A percentile compares a stretch with the other conserved stretches of the same genome.
These are phyloP conservation scores for Tilletia caries DNA, from an alignment of 1,284 basidiomycete genomes.

Conservation along the genomic window DNA sequence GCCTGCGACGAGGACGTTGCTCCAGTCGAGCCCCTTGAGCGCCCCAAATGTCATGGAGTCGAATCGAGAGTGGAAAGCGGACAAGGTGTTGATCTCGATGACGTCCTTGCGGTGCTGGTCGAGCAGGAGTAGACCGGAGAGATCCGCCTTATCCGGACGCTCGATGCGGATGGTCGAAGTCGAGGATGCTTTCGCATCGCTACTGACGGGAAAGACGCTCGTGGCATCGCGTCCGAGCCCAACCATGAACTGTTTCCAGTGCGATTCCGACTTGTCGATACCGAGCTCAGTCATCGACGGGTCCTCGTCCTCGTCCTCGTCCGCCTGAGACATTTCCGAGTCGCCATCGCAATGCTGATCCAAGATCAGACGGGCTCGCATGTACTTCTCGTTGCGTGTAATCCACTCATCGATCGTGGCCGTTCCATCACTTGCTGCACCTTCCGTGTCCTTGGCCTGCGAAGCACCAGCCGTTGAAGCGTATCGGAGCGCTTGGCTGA, in stretches of 20 bases:
- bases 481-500: neutral
- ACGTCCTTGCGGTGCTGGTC: constrained; percentile 9
- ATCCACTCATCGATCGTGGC: constrained; percentile 10
- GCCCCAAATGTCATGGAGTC: constrained; percentile 1
- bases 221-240: constrained; percentile 12
- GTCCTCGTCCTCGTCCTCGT: neutral
- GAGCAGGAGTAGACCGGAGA: constrained; percentile 12
- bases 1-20: constrained; percentile 12
- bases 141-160: constrained; percentile 11
- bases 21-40: constrained; percentile 16
- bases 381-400: constrained; percentile 15
- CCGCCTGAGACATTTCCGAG: neutral
- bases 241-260: constrained; percentile 16
- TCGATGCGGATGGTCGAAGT: neutral
- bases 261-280: neutral
- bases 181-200: neutral
- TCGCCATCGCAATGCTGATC: constrained; percentile 2
- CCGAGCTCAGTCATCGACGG: neutral
- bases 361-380: constrained; percentile 15
- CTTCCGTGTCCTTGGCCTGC: neutral
- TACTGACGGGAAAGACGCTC: neutral
- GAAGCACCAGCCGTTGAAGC: neutral
- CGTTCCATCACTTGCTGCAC: neutral
- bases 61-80: constrained; percentile 5
- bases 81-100: constrained; percentile 1